These are phyloP conservation scores for Candida alai DNA, from an alignment of 805 yeast species.

Conservation along the genomic window DNA sequence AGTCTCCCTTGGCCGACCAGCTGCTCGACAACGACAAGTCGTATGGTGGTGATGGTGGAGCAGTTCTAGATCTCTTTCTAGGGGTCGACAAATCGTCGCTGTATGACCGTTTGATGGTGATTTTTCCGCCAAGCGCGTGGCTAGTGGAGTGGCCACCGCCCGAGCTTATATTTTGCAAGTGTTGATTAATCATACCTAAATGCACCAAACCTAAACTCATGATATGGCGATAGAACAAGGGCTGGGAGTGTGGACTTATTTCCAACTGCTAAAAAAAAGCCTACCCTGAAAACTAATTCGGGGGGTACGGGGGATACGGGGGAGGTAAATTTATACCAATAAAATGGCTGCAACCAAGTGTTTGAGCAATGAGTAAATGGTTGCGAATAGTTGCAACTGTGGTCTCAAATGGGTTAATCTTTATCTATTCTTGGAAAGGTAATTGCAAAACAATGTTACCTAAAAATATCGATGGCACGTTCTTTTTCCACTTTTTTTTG, in stretches of 20 bases:
- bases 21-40: no score
- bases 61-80: constrained; percentile 41
- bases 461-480: no score
- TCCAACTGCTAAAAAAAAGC: no score
- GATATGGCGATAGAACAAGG: no score
- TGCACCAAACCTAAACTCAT: constrained; percentile 34
- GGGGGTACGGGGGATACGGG: no score
- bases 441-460: no score
- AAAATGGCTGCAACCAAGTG: no score
- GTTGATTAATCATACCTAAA: constrained; percentile 28
- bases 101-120: constrained; percentile 10
- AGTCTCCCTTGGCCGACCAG: constrained; percentile 8
- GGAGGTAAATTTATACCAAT: no score
- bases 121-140: not conserved
- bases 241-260: no score
- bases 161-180: constrained; percentile 19
- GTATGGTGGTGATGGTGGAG: constrained; percentile 33
- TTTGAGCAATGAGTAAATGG: no score
- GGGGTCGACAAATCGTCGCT: constrained; percentile 8
- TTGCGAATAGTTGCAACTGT: constrained; percentile 3
- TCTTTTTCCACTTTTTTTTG: no score
- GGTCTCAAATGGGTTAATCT: constrained; percentile 23
- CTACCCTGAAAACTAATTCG: no score
- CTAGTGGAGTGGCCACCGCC: constrained; percentile 24
- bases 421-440: constrained; percentile 3